Evolutionary conservation across 352 stramenopile genomes (phyloP), one percentile per base, ranked within the genome.

Genomic region (Peronospora destructor): DNA sequence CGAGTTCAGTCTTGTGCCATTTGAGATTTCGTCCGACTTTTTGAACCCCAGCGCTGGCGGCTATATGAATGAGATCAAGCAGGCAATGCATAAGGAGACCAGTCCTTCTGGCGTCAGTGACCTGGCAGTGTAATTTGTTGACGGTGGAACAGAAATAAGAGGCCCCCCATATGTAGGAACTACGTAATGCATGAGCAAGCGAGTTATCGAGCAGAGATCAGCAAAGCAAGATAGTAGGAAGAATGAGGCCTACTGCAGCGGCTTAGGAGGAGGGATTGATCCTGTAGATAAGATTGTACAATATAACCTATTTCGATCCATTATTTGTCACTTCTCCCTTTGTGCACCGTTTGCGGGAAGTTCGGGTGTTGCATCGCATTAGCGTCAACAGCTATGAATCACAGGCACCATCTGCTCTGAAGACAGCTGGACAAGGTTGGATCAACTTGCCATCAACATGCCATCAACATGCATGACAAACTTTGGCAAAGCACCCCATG

Each of bases 1-100:
- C 48, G 73, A 87, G 54, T 83, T 87, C 34, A 82, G 70, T 37
- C 56, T 87, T 10, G 71, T 87, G 42, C 72, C 71, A 7, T 68
- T 86, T 26, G 75, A 86, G 50, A 80, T 71, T 45, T 74, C 59
- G 38, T 73, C 71, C 0, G 61, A 75, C 6, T 49, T 65, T 19
- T 49, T 56, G 16, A 61, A 29, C 13, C 59, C 55, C 5, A 63
- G 25, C 33, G 33, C 29, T 21, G 36, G 28, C 12, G 26, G 16
- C 10, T 66, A 66, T 42, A 10, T 44, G 12, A 63, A 36, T 37
- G 36, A 61, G n/a, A 42, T 58, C 6, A 64, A 67, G 41, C 63
- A 69, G 30, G 60, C 65, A 36, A 57, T 76, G 25, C 45, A 44
- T 14, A 73, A 78, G 44, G 75, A 86, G 54, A 38, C 75, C 12